Evolutionary conservation across 2,329 filamentous ascomycete genomes (phyloP).

Genomic region (Alternaria alternata): DNA sequence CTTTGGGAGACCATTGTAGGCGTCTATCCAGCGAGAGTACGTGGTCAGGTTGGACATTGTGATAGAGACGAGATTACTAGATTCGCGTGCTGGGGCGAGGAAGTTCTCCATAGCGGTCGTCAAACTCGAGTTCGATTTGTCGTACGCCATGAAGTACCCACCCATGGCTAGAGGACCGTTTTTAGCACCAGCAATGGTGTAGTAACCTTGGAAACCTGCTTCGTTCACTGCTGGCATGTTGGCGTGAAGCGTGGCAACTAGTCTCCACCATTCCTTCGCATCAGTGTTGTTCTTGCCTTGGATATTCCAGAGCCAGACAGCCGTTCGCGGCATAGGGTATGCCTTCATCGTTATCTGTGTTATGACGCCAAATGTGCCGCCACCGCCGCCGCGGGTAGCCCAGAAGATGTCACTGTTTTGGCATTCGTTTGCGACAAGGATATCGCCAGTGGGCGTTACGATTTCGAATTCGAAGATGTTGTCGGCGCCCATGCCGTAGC

Average conservation of each 20-base stretch:
- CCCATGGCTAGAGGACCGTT: not conserved
- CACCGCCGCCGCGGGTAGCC: not conserved
- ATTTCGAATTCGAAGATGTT: not conserved
- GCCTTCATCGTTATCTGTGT: not conserved
- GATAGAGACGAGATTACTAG: not conserved
- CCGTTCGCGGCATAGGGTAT: not conserved
- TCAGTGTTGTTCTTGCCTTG: not conserved
- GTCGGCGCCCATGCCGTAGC: not conserved
- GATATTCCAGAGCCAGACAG: not conserved
- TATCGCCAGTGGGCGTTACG: not conserved
- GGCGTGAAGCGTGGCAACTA: not conserved
- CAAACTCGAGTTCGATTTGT: not conserved
- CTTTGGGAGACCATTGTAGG: not conserved
- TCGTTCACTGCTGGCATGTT: not conserved
- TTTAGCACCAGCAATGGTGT: not conserved
- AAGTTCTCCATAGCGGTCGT: not conserved
- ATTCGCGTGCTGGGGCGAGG: not conserved
- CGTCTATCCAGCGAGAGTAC: not conserved
- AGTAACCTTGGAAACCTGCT: not conserved
- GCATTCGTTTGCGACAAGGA: not conserved
- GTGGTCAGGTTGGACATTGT: not conserved
- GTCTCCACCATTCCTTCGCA: no score
- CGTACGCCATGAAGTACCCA: not conserved
- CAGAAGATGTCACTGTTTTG: not conserved
- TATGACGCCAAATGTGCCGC: not conserved